Percentiles rank a stretch among this genome's conserved stretches.
phyloP scores from a whole-genome alignment of 352 stramenopile genomes.

The Pythium plurisporium region DNA sequence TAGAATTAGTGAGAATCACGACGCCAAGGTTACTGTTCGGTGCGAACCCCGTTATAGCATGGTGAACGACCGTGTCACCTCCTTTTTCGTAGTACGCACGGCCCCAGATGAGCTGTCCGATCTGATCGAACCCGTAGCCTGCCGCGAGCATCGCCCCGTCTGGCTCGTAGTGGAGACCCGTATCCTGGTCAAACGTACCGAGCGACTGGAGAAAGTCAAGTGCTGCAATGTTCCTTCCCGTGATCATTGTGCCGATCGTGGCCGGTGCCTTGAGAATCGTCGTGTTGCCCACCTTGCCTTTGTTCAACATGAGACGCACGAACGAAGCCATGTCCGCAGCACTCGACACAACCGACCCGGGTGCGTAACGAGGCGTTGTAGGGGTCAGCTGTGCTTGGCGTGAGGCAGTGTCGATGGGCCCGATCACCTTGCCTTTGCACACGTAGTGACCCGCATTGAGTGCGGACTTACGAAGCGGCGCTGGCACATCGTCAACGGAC shows the following conservation, averaged over 20 bases:
- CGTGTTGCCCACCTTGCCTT: constrained; percentile 7
- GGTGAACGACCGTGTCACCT: constrained; percentile 41
- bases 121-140: constrained; percentile 61
- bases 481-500: constrained; percentile 16
- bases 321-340: constrained; percentile 5
- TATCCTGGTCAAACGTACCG: constrained; percentile 14
- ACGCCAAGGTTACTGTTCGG: constrained; percentile 39
- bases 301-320: background rate
- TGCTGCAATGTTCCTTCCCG: constrained; percentile 33
- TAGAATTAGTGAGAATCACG: constrained; percentile 46
- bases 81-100: constrained; percentile 58
- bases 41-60: constrained; percentile 38
- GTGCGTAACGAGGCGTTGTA: background rate
- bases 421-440: constrained; percentile 38
- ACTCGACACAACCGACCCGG: constrained; percentile 3
- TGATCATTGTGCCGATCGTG: constrained; percentile 44
- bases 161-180: constrained; percentile 22
- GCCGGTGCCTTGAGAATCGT: constrained; percentile 34
- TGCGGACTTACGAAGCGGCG: background rate
- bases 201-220: background rate
- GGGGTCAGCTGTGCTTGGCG: constrained; percentile 31
- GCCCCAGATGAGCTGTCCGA: constrained; percentile 44
- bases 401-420: constrained; percentile 39
- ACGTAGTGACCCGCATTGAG: constrained; percentile 38
- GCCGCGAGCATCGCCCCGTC: constrained; percentile 43